Base-by-base conservation (phyloP, 2,329 filamentous ascomycete genomes). In the Fusarium continuum region DNA sequence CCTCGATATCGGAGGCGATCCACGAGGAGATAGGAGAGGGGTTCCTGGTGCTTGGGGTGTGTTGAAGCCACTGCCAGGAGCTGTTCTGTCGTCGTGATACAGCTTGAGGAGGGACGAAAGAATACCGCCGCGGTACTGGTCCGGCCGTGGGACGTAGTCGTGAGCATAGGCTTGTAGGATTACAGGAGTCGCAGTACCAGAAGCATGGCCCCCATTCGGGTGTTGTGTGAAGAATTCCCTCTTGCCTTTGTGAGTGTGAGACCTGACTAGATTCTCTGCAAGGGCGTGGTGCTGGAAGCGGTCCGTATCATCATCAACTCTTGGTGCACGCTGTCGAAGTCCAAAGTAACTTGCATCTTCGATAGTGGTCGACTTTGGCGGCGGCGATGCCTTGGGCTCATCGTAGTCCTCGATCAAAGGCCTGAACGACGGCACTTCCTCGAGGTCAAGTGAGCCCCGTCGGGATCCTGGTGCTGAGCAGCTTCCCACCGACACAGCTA, bases 41-140 rank as follows among this genome's bases (percentile, higher is more conserved):
- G 75, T 77, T 43, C 77, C 71, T 26, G 76, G 73, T 6, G 69
- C 72, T 55, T 70, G 61, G 13, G 80, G 80, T 2, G 80, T 83
- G 62, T 73, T 81, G 29, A 72, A 65, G 13, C 76, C 79, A 61
- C 78, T 80, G 49, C 71, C 75, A 13, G 71, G 76, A 56, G 65
- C 67, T 55, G 69, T 67, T 65, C 68, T 72, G 39, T 81, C 79
- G 58, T 85, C 79, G 55, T 86, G 83, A 70, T 91, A 89, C 9
- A 93, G 80, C 73, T 88, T 91, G 44, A 95, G 78, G 0, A 96
- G 78, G 0, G 88, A 89, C 3, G 88, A 88, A 2, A 96, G 79
- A 40, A 94, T 85, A 25, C 92, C 91, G 25, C 88, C 89, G 44
- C 88, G 86, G 73, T 91, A 93, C 61, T 88, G 84, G 19, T 81